Percentiles rank a stretch among this genome's conserved stretches.
Evolutionary conservation across 73 alveolate species (phyloP).

Genomic region (Tetrahymena malaccensis): DNA sequence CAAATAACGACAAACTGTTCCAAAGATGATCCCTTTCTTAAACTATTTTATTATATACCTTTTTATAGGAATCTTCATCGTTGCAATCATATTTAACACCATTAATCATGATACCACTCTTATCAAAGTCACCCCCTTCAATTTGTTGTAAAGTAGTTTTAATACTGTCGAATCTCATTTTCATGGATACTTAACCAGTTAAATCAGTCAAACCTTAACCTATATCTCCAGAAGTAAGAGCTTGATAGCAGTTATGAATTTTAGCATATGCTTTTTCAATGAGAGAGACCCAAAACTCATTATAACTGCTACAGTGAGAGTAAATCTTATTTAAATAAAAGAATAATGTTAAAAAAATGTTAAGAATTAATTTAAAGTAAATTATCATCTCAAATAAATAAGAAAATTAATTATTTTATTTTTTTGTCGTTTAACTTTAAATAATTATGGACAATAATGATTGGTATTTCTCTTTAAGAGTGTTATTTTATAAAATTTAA

Average conservation of each 20-base stretch:
- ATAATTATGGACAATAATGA: too few species aligned
- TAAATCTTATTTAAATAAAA: constrained; percentile 38
- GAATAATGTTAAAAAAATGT: neutral
- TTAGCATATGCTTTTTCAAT: constrained; percentile 98
- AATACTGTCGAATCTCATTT: constrained; percentile 55
- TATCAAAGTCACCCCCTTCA: constrained; percentile 44
- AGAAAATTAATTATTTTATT: too few species aligned
- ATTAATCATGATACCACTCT: constrained; percentile 30
- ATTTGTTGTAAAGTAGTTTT: constrained; percentile 2
- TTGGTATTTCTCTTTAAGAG: too few species aligned
- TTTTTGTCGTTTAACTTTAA: too few species aligned
- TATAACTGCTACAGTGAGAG: constrained; percentile 73
- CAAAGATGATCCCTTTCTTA: neutral
- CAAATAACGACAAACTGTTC: neutral
- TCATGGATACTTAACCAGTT: constrained; percentile 91
- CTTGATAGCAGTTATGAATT: constrained; percentile 82
- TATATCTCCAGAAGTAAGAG: constrained; percentile 90
- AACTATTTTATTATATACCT: neutral
- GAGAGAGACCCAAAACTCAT: constrained; percentile 95
- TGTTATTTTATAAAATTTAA: too few species aligned
- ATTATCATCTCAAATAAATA: too few species aligned
- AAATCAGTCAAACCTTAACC: constrained; percentile 94
- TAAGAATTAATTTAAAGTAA: neutral
- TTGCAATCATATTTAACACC: neutral
- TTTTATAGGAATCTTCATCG: neutral